Evolutionary conservation across 73 alveolate species (phyloP).

Genomic region (Uronychia setigera): DNA sequence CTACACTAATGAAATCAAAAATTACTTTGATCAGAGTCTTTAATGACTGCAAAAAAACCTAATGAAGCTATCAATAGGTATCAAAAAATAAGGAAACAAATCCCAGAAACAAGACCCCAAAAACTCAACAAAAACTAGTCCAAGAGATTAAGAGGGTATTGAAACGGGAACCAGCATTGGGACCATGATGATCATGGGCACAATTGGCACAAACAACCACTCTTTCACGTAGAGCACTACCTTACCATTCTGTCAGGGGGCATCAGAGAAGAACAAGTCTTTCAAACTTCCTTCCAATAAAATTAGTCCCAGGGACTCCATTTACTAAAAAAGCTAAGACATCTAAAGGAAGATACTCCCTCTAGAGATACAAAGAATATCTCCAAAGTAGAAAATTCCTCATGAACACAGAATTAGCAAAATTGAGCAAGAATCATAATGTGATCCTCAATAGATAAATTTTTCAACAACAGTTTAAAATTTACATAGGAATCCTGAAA

Average conservation of each 20-base stretch:
- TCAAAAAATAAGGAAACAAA: background rate
- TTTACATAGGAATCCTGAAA: background rate
- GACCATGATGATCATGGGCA: background rate
- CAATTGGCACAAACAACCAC: background rate
- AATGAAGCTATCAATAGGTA: background rate
- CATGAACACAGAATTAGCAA: no score
- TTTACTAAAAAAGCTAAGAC: no score
- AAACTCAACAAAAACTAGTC: background rate
- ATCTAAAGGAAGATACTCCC: no score
- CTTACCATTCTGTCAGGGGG: no score
- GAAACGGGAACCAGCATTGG: background rate
- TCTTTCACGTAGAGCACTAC: no score
- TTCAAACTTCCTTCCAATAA: no score
- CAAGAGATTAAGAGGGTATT: background rate
- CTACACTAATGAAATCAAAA: background rate
- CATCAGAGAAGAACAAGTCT: no score
- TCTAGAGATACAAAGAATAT: no score
- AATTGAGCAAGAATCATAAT: background rate
- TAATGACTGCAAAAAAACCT: background rate
- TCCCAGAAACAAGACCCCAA: background rate
- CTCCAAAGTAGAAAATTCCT: no score
- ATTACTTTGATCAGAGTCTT: background rate
- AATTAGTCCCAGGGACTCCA: no score
- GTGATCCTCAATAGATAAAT: background rate
- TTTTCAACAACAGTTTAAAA: background rate